Conservation (phyloP, 2,329 filamentous ascomycete genomes). For the Penicillium hordei region DNA sequence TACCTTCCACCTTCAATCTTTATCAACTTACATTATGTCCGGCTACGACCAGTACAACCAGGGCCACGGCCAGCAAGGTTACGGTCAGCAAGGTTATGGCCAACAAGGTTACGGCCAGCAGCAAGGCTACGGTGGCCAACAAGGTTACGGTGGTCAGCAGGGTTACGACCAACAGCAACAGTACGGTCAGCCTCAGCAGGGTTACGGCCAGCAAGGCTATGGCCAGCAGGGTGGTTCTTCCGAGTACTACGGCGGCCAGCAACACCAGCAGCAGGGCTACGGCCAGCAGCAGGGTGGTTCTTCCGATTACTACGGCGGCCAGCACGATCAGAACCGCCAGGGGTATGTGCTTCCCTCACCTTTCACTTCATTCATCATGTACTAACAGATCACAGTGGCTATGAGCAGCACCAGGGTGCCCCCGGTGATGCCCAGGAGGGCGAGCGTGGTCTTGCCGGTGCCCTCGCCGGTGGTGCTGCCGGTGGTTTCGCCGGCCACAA, state of each 20-base stretch:
- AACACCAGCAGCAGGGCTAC: constrained; percentile 23
- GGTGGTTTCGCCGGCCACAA: constrained; percentile 50
- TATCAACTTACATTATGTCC: constrained; percentile 18
- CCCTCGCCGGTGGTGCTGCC: constrained; percentile 48
- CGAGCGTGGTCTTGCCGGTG: constrained; percentile 50
- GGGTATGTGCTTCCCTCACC: constrained; percentile 22
- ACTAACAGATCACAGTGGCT: constrained; percentile 24
- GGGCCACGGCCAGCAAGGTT: constrained; percentile 19
- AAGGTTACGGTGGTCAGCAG: constrained; percentile 23
- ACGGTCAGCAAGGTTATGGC: constrained; percentile 9
- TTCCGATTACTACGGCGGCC: constrained; percentile 16
- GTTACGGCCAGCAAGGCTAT: constrained; percentile 23
- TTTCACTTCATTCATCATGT: background rate
- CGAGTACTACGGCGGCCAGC: constrained; percentile 21
- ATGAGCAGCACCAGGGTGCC: constrained; percentile 30
- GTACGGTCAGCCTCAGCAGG: constrained; percentile 28
- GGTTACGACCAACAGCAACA: constrained; percentile 28
- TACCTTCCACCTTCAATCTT: background rate
- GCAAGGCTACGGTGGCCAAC: constrained; percentile 24
- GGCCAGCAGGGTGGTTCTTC: constrained; percentile 17
- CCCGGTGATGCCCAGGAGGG: constrained; percentile 44
- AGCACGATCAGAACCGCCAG: constrained; percentile 31
- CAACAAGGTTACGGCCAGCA: background rate
- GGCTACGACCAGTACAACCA: constrained; percentile 28
- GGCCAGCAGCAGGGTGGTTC: constrained; percentile 18